A percentile compares a stretch with the other conserved stretches of the same genome.
phyloP scores from a whole-genome alignment of 257 asterid species.

The Buddleja alternifolia region DNA sequence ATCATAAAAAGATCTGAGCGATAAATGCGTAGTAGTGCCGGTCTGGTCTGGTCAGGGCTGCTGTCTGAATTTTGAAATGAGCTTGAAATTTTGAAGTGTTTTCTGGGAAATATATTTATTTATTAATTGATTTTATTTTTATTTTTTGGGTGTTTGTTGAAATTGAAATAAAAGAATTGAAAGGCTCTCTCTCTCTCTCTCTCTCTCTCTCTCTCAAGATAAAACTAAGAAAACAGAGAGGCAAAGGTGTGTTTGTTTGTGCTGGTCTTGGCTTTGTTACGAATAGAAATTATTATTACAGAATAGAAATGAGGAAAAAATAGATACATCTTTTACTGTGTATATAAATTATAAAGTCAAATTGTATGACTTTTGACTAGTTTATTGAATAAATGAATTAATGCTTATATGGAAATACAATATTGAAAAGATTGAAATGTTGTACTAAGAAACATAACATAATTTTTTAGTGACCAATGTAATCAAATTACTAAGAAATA shows the following conservation, averaged over 20 bases:
- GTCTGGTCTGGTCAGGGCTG: constrained; percentile 30
- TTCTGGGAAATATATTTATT: too few relatives aligned
- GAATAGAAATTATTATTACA: background rate
- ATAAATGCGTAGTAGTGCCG: constrained; percentile 35
- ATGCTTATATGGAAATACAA: too few relatives aligned
- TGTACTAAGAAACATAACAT: too few relatives aligned
- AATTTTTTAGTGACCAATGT: too few relatives aligned
- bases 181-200: constrained; percentile 9
- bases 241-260: constrained; percentile 25
- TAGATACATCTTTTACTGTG: too few relatives aligned
- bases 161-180: constrained; percentile 7
- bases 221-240: background rate
- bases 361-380: too few relatives aligned
- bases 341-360: too few relatives aligned
- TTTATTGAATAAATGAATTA: too few relatives aligned
- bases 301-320: background rate
- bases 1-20: constrained; percentile 48
- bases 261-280: constrained; percentile 21
- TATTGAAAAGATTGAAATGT: too few relatives aligned
- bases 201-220: background rate
- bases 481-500: too few relatives aligned
- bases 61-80: constrained; percentile 34
- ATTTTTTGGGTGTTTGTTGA: constrained; percentile 22
- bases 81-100: constrained; percentile 25
- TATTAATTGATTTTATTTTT: constrained; percentile 18